Evolutionary conservation across 1,284 basidiomycete genomes (phyloP).

Genomic region (Cutaneotrichosporon daszewskae): DNA sequence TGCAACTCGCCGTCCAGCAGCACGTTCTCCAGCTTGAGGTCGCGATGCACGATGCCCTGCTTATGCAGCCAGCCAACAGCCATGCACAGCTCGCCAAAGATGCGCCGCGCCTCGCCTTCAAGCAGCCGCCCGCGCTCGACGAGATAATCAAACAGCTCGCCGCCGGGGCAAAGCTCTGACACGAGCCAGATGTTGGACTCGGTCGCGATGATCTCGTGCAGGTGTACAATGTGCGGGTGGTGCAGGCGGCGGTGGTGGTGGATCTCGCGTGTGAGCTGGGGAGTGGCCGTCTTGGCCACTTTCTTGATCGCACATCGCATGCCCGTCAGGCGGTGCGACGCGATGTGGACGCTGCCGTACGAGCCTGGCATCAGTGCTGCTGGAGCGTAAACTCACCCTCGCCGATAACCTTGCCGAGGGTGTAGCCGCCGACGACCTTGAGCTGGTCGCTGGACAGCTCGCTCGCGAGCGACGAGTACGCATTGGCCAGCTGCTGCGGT

Average conservation of each 20-base stretch:
- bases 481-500: constrained; percentile 65
- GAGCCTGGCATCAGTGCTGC: constrained; percentile 33
- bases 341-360: constrained; percentile 88
- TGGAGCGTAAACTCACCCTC: constrained; percentile 79
- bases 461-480: constrained; percentile 94
- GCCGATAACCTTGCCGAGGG: constrained; percentile 88
- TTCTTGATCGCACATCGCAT: constrained; percentile 94
- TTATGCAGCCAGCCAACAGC: constrained; percentile 83
- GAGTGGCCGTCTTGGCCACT: constrained; percentile 85
- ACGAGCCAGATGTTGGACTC: constrained; percentile 95
- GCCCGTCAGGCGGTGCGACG: constrained; percentile 82
- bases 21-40: constrained; percentile 94
- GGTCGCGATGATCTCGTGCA: constrained; percentile 96
- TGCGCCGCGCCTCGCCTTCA: constrained; percentile 72
- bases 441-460: constrained; percentile 85
- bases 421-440: constrained; percentile 91
- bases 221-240: constrained; percentile 88
- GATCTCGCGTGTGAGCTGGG: constrained; percentile 89
- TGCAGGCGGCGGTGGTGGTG: constrained; percentile 96
- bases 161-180: constrained; percentile 91
- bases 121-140: constrained; percentile 83
- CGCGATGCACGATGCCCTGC: constrained; percentile 88
- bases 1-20: constrained; percentile 79
- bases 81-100: constrained; percentile 95
- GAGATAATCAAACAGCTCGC: constrained; percentile 95